Evolutionary conservation across 371 early-diverging fungal genomes (phyloP).

Genomic region (Zychaea mexicana): DNA sequence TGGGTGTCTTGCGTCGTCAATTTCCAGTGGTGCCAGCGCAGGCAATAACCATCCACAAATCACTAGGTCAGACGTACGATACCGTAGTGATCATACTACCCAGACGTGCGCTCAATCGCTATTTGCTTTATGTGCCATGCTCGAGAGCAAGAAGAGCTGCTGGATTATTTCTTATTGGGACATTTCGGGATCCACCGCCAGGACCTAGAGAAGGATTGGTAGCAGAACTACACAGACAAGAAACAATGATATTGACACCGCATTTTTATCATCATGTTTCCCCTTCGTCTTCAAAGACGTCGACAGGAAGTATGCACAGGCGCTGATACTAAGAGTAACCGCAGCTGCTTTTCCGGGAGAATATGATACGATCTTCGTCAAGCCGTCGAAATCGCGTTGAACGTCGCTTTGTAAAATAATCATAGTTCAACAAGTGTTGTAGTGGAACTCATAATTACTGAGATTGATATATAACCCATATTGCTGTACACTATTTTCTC

Average conservation of each 20-base stretch:
- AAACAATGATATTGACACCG: neutral
- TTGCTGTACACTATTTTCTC: too few relatives aligned
- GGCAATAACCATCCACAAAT: neutral
- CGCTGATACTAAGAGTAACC: neutral
- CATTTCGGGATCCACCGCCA: neutral
- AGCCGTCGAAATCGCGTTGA: neutral
- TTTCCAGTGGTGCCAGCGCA: neutral
- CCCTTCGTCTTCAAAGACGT: neutral
- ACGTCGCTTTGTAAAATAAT: too few relatives aligned
- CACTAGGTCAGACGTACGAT: neutral
- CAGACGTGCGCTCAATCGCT: neutral
- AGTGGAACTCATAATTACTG: too few relatives aligned
- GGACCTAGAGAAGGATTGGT: neutral
- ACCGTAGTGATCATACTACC: neutral
- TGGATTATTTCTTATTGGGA: neutral
- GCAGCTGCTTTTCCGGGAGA: neutral
- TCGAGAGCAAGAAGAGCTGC: neutral
- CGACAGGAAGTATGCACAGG: neutral
- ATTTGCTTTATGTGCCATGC: neutral
- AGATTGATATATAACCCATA: too few relatives aligned
- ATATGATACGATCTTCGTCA: neutral
- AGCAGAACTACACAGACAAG: neutral
- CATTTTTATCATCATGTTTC: neutral
- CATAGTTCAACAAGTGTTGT: too few relatives aligned
- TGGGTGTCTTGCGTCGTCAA: neutral